Conservation (phyloP, 805 yeast species). For the Barnettozyma californica region DNA sequence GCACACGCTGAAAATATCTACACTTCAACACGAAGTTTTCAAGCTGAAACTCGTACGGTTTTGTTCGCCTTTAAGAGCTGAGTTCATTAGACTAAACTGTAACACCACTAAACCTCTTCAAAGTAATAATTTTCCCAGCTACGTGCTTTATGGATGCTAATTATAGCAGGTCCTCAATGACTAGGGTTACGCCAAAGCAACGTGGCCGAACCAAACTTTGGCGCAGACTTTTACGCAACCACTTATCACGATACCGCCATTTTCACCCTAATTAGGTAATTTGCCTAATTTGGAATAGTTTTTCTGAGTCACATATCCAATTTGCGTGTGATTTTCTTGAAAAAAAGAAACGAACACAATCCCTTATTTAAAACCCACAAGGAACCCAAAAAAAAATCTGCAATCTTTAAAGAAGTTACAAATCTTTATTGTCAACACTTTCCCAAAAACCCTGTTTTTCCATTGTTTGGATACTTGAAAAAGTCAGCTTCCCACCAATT, state of each 20-base stretch:
- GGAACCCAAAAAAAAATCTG: neutral
- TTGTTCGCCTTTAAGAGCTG: neutral
- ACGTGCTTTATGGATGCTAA: neutral
- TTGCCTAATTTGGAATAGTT: neutral
- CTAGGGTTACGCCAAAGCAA: neutral
- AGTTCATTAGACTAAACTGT: neutral
- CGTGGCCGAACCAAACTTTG: neutral
- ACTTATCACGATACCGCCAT: neutral
- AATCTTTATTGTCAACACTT: constrained; percentile 1
- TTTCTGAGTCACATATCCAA: constrained; percentile 10
- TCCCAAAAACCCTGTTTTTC: neutral
- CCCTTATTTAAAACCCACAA: constrained; percentile 5
- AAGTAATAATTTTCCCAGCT: too few species aligned
- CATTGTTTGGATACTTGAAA: neutral
- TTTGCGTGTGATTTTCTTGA: constrained; percentile 1
- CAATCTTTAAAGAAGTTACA: neutral
- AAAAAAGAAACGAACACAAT: constrained; percentile 3
- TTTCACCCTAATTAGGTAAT: neutral
- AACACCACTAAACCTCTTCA: neutral
- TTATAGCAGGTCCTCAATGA: neutral
- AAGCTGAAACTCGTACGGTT: neutral
- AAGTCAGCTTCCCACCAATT: neutral
- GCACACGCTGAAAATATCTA: neutral
- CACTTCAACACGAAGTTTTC: neutral
- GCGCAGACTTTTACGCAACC: neutral